Evolutionary conservation across 2,329 filamentous ascomycete genomes (phyloP).

Genomic region (Pseudopyricularia cyperi): DNA sequence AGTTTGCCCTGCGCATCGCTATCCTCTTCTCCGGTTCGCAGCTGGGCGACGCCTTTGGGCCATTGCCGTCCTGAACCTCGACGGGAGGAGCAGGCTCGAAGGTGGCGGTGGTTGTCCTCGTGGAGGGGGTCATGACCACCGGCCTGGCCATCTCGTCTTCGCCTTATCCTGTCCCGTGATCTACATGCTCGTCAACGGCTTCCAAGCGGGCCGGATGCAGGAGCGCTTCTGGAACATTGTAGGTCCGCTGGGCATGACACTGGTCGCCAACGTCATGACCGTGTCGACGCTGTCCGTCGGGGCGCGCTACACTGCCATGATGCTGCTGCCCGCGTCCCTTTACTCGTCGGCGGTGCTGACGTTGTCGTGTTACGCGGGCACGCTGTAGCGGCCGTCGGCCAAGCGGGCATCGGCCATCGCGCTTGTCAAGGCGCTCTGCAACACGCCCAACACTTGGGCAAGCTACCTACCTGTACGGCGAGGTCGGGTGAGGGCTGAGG

Average conservation of each 20-base stretch:
- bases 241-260: conserved; percentile 12
- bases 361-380: conserved; percentile 15
- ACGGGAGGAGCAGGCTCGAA: conserved; percentile 10
- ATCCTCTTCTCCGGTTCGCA: conserved; percentile 18
- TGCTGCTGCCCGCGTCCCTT: conserved; percentile 15
- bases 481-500: too few relatives aligned
- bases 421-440: conserved; percentile 15
- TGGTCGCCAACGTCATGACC: conserved; percentile 16
- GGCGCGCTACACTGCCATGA: conserved; percentile 18
- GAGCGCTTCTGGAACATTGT: conserved; percentile 15
- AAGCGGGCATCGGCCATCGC: conserved; percentile 16
- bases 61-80: conserved; percentile 15
- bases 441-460: conserved; percentile 16
- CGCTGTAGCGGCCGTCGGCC: conserved; percentile 11
- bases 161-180: conserved; percentile 13
- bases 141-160: conserved; percentile 8
- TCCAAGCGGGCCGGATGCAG: conserved; percentile 15
- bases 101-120: conserved; percentile 18
- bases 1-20: conserved; percentile 19
- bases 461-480: conserved; percentile 15
- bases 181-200: conserved; percentile 17
- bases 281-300: conserved; percentile 14
- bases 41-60: conserved; percentile 22
- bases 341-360: conserved; percentile 14
- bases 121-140: conserved; percentile 13